A percentile compares a stretch with the other conserved stretches of the same genome.
Evolutionary conservation across 164 flowering plant species (phyloP).

Genomic region (Hamamelis virginiana): DNA sequence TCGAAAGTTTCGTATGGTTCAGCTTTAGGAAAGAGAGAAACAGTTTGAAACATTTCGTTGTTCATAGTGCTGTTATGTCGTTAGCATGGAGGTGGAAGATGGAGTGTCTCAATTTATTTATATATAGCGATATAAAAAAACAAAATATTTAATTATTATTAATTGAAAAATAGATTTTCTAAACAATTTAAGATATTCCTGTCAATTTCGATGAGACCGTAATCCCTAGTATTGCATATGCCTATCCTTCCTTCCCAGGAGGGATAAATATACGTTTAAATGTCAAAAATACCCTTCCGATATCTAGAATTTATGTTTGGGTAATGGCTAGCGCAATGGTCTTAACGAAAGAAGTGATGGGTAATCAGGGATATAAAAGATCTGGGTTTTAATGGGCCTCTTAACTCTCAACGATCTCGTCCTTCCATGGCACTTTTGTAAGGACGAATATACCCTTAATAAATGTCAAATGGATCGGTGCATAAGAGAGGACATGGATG

Average conservation of each 20-base stretch:
- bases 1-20: conserved; percentile 5
- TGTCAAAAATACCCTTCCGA: neutral
- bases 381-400: too few relatives aligned
- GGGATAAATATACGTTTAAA: conserved; percentile 8
- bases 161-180: conserved; percentile 13
- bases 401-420: too few relatives aligned
- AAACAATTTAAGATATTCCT: conserved; percentile 28
- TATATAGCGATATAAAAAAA: neutral
- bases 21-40: conserved; percentile 13
- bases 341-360: too few relatives aligned
- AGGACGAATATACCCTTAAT: too few relatives aligned
- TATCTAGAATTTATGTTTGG: too few relatives aligned
- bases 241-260: conserved; percentile 15
- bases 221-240: conserved; percentile 23
- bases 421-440: too few relatives aligned
- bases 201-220: conserved; percentile 44
- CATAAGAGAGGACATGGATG: neutral
- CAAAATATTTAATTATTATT: neutral
- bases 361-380: too few relatives aligned
- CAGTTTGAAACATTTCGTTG: conserved; percentile 2
- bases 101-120: neutral
- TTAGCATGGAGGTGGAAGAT: neutral
- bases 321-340: too few relatives aligned
- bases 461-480: neutral
- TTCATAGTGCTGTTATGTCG: conserved; percentile 10